Base-by-base conservation (phyloP, 2,329 filamentous ascomycete species). In the Cladosporium colombiae region DNA sequence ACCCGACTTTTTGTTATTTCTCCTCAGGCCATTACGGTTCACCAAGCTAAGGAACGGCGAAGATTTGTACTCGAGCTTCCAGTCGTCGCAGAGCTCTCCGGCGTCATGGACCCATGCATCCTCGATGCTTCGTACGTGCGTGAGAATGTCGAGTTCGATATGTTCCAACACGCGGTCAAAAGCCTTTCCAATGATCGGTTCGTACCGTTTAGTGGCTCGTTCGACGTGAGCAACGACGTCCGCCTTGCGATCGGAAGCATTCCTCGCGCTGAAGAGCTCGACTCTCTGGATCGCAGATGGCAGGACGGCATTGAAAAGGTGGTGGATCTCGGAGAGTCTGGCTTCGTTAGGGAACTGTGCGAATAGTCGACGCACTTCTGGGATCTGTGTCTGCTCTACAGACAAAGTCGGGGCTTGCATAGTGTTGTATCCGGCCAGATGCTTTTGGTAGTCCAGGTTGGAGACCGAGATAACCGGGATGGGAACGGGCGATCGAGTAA, bases 311-410 rank as follows among this genome's bases (percentile, higher is more conserved):
- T 55, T 50, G 5, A 55, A 59, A 4, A 65, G 23, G 21, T 69
- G 67, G 16, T 40, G 21, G 2, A 66, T 64, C 2, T 70, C 66
- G 23, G 69, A 70, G 29, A 69, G 65, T 7, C 65, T 52, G 6
- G 56, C 66, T n/a, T 68, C 65, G 21, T 60, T 66, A 5, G 70
- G 69, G 7, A 66, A 25, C 6, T 52, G 5, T 6, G 37, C 66
- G 16, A 70, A 35, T 16, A 57, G 33, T 0, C 27, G 2, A 13
- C 67, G 66, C 5, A 70, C 46, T 1, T 44, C 53, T 6, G 69
- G 68, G 31, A 70, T 64, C 5, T 62, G 33, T 0, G 71, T 72
- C 46, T 65, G 50, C 46, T 70, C 64, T 7, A 71, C 58, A 8
- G 66, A 52, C 2, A 71, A 57, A 1, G 53, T n/a, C 5, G 71